phyloP scores from a whole-genome alignment of 2,329 filamentous ascomycete genomes.

The Neospermospora avenae region DNA sequence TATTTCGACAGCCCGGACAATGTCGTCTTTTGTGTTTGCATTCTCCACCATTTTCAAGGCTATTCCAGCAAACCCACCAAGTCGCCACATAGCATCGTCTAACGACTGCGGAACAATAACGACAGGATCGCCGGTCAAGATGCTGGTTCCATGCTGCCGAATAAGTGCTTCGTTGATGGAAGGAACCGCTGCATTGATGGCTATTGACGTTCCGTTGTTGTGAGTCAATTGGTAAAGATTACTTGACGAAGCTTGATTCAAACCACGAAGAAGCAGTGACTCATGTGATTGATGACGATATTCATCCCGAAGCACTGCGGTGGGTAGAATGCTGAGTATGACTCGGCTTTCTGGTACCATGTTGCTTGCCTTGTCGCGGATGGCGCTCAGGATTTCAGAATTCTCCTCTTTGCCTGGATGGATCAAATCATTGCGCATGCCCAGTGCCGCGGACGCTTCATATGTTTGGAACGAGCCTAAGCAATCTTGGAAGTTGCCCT shows the following conservation, averaged over 20 bases:
- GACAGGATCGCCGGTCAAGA: slow-evolving; percentile 79
- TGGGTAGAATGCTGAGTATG: slow-evolving; percentile 77
- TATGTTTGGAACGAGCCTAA: slow-evolving; percentile 96
- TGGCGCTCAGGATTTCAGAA: slow-evolving; percentile 88
- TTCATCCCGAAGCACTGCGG: slow-evolving; percentile 76
- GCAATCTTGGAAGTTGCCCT: slow-evolving; percentile 95
- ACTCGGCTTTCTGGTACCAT: slow-evolving; percentile 80
- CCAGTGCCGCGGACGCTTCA: slow-evolving; percentile 83
- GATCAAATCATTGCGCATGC: slow-evolving; percentile 85
- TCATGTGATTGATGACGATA: slow-evolving; percentile 69
- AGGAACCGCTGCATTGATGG: slow-evolving; percentile 84
- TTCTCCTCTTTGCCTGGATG: slow-evolving; percentile 86
- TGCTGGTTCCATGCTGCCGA: slow-evolving; percentile 73
- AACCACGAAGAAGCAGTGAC: slow-evolving; percentile 68
- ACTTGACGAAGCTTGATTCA: slow-evolving; percentile 69
- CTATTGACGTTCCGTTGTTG: slow-evolving; percentile 72
- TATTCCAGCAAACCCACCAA: slow-evolving; percentile 86
- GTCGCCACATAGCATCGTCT: slow-evolving; percentile 88
- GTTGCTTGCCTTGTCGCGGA: slow-evolving; percentile 77
- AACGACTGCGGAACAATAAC: slow-evolving; percentile 78
- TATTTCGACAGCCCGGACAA: slow-evolving; percentile 75
- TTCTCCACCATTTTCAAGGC: slow-evolving; percentile 81
- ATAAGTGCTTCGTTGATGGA: slow-evolving; percentile 86
- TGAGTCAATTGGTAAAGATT: slow-evolving; percentile 67
- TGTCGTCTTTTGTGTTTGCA: slow-evolving; percentile 65